Percentiles rank a stretch among this genome's conserved stretches.
Conservation (phyloP, 2,329 filamentous ascomycete genomes). For the Ambrosiella cleistominuta region DNA sequence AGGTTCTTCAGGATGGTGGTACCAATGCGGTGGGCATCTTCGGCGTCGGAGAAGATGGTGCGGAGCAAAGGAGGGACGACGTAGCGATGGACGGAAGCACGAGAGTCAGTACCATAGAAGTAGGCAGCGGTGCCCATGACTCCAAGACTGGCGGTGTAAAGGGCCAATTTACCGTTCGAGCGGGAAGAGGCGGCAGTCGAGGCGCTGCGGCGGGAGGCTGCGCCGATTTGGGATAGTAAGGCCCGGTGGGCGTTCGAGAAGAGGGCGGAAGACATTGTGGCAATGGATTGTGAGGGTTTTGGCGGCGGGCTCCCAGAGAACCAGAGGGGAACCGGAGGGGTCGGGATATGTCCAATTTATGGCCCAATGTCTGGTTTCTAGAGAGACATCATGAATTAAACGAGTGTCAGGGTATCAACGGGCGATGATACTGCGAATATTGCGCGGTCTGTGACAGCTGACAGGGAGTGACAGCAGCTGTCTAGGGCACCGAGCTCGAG, state of each 20-base stretch:
- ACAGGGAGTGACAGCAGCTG: background rate
- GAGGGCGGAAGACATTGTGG: slow-evolving; percentile 14
- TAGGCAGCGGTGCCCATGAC: slow-evolving; percentile 33
- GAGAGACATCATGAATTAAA: slow-evolving; percentile 6
- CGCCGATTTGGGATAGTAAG: slow-evolving; percentile 3
- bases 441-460: slow-evolving; percentile 7
- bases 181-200: slow-evolving; percentile 19
- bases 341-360: slow-evolving; percentile 1
- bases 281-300: background rate
- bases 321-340: background rate
- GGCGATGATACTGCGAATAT: background rate
- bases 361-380: slow-evolving; percentile 7
- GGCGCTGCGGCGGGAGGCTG: slow-evolving; percentile 19
- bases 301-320: background rate
- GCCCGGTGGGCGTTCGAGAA: slow-evolving; percentile 13
- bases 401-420: background rate
- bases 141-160: slow-evolving; percentile 25
- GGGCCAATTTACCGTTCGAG: slow-evolving; percentile 20
- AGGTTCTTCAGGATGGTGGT: slow-evolving; percentile 54
- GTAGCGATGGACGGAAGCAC: slow-evolving; percentile 52
- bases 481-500: background rate
- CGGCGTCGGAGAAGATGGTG: slow-evolving; percentile 52
- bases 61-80: slow-evolving; percentile 49
- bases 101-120: slow-evolving; percentile 57
- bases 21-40: slow-evolving; percentile 79